Conservation (phyloP, 1,139 yeast genomes). For the Suhomyces terraborum region DNA sequence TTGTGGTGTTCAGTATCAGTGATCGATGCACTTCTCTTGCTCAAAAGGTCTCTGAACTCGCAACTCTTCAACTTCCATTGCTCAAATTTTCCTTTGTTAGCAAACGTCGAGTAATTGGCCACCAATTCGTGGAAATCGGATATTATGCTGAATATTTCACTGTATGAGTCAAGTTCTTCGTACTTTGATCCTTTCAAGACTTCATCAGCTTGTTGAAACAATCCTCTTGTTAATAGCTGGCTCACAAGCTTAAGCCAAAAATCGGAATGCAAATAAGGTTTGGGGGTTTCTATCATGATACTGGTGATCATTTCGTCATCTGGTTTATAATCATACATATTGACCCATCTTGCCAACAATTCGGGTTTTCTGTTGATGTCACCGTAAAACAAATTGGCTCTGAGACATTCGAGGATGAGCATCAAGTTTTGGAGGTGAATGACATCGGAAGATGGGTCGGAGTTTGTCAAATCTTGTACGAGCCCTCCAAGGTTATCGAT, state of each 20-base stretch:
- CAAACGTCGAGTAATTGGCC: conserved; percentile 42
- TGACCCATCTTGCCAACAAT: conserved; percentile 59
- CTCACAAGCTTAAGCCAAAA: conserved; percentile 67
- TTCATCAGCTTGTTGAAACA: conserved; percentile 55
- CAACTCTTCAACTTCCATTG: conserved; percentile 55
- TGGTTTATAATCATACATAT: conserved; percentile 65
- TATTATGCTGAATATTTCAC: conserved; percentile 41
- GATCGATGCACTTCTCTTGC: conserved; percentile 25
- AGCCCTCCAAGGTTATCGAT: conserved; percentile 28
- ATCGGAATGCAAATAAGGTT: conserved; percentile 54
- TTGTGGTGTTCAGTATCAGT: conserved; percentile 22
- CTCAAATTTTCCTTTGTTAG: conserved; percentile 45
- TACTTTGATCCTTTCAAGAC: conserved; percentile 47
- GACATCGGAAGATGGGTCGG: conserved; percentile 20
- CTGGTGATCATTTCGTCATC: conserved; percentile 48
- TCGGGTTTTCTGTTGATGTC: conserved; percentile 48
- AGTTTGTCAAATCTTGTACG: conserved; percentile 17
- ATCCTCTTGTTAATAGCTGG: conserved; percentile 63
- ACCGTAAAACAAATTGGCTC: conserved; percentile 52
- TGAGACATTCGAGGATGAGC: conserved; percentile 58
- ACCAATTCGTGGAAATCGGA: conserved; percentile 48
- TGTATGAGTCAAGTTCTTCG: conserved; percentile 24
- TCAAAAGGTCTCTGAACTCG: conserved; percentile 44
- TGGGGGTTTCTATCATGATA: conserved; percentile 44
- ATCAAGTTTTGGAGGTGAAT: conserved; percentile 39